Percentiles rank a stretch among this genome's conserved stretches.
phyloP scores from a whole-genome alignment of 2,329 filamentous ascomycete species.

The Lasiodiplodia theobromae region DNA sequence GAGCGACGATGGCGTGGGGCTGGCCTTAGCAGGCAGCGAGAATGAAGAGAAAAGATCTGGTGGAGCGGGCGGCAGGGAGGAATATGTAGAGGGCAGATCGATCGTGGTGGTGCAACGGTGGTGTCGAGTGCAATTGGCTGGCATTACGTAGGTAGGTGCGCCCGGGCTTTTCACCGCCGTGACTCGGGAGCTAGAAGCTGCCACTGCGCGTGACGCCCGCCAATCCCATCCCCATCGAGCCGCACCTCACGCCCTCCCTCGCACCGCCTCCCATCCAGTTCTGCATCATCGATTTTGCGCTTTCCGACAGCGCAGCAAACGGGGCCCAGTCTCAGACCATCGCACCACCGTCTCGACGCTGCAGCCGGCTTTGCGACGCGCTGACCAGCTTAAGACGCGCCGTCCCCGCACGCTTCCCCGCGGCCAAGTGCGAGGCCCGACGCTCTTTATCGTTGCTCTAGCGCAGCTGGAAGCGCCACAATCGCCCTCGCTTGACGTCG shows the following conservation, averaged over 20 bases:
- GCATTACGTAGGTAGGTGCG: conserved; percentile 15
- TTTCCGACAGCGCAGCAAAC: not conserved
- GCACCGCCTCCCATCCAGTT: not conserved
- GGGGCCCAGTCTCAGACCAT: not conserved
- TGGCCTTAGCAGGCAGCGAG: conserved; percentile 12
- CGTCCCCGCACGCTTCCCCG: conserved; percentile 1
- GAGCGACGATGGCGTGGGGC: not conserved
- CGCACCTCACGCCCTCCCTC: not conserved
- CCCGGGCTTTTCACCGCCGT: conserved; percentile 18
- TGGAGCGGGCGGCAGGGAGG: conserved; percentile 4
- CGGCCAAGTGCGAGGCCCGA: not conserved
- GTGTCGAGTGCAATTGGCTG: conserved; percentile 15
- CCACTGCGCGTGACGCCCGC: conserved; percentile 6
- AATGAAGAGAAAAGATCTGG: not conserved
- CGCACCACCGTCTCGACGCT: too few species aligned
- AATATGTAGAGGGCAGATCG: conserved; percentile 21
- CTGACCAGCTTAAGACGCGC: conserved; percentile 7
- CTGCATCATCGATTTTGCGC: not conserved
- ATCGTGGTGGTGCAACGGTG: conserved; percentile 20
- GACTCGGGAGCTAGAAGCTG: not conserved
- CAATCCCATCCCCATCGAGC: conserved; percentile 2
- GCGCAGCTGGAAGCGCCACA: not conserved
- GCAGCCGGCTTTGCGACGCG: conserved; percentile 6
- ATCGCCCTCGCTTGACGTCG: conserved; percentile 1
- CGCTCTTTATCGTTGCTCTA: conserved; percentile 6